phyloP scores from a whole-genome alignment of 2,329 filamentous ascomycete species.

The Pseudogymnoascus sp. region DNA sequence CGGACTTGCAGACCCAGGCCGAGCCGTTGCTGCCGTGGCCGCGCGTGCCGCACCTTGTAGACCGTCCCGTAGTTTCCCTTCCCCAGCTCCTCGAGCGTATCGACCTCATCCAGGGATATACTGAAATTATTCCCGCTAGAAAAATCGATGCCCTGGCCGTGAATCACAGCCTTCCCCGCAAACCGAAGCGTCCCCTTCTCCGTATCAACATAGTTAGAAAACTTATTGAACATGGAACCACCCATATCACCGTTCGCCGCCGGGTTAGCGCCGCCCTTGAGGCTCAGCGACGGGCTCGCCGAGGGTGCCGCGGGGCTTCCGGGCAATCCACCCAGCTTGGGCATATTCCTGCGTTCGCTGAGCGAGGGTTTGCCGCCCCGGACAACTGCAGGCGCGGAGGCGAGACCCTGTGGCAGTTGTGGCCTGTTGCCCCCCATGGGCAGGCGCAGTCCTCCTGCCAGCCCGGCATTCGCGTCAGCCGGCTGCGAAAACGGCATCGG shows the following conservation, averaged over 20 bases:
- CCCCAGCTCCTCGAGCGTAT: constrained; percentile 84
- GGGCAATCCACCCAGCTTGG: constrained; percentile 38
- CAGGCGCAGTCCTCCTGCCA: constrained; percentile 36
- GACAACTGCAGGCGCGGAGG: constrained; percentile 44
- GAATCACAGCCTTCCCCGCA: constrained; percentile 84
- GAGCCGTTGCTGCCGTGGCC: constrained; percentile 49
- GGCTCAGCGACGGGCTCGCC: constrained; percentile 10
- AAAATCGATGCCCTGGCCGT: constrained; percentile 85
- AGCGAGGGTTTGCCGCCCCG: constrained; percentile 44
- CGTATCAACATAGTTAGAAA: constrained; percentile 77
- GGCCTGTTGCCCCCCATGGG: constrained; percentile 39
- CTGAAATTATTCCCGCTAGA: constrained; percentile 80
- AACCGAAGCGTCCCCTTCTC: constrained; percentile 89
- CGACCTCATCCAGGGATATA: constrained; percentile 92
- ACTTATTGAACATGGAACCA: constrained; percentile 55
- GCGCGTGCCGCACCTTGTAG: constrained; percentile 86
- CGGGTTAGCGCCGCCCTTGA: constrained; percentile 11
- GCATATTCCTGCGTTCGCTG: constrained; percentile 59
- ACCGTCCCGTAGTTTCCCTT: constrained; percentile 99
- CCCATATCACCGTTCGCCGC: constrained; percentile 18
- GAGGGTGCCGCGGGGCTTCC: constrained; percentile 18
- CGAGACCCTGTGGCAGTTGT: constrained; percentile 31
- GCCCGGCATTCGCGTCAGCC: constrained; percentile 26
- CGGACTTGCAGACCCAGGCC: constrained; percentile 47
- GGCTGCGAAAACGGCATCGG: constrained; percentile 10